A percentile compares a stretch with the other conserved stretches of the same genome.
Conservation (phyloP, 805 yeast genomes). For the Wickerhamomyces chambardii region DNA sequence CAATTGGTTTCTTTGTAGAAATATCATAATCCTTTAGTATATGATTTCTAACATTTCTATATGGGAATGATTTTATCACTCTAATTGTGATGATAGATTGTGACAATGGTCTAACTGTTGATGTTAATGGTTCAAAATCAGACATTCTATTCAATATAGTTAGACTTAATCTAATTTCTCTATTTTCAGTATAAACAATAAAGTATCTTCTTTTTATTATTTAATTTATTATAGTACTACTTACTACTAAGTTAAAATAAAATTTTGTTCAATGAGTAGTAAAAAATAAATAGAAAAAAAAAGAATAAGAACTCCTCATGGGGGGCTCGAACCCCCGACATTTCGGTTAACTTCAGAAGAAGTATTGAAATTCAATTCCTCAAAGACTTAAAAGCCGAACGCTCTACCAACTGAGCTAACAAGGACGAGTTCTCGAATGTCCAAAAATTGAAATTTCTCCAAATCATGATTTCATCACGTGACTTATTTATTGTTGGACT, state of each 20-base stretch:
- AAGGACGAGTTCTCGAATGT: slow-evolving; percentile 34
- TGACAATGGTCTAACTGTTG: slow-evolving; percentile 51
- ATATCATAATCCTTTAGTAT: slow-evolving; percentile 66
- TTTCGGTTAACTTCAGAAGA: slow-evolving; percentile 32
- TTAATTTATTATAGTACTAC: no score
- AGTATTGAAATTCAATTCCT: slow-evolving; percentile 15
- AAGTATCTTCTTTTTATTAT: no score
- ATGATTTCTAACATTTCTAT: slow-evolving; percentile 76
- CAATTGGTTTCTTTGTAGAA: slow-evolving; percentile 53
- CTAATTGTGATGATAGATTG: slow-evolving; percentile 79
- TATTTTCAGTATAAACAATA: no score
- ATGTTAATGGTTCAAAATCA: slow-evolving; percentile 61
- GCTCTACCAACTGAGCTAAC: slow-evolving; percentile 67
- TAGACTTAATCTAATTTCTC: no score
- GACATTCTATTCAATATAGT: no score
- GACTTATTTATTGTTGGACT: no score
- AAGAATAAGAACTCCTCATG: slow-evolving; percentile 31
- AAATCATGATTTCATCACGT: no score
- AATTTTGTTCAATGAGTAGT: neutral
- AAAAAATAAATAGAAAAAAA: slow-evolving; percentile 5
- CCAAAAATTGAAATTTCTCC: no score
- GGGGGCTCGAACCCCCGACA: slow-evolving; percentile 45
- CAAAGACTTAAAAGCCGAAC: slow-evolving; percentile 45
- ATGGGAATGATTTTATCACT: slow-evolving; percentile 85
- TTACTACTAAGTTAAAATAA: no score